Conservation (phyloP, 305 asterid genomes). For the Caryopteris hybrid region DNA sequence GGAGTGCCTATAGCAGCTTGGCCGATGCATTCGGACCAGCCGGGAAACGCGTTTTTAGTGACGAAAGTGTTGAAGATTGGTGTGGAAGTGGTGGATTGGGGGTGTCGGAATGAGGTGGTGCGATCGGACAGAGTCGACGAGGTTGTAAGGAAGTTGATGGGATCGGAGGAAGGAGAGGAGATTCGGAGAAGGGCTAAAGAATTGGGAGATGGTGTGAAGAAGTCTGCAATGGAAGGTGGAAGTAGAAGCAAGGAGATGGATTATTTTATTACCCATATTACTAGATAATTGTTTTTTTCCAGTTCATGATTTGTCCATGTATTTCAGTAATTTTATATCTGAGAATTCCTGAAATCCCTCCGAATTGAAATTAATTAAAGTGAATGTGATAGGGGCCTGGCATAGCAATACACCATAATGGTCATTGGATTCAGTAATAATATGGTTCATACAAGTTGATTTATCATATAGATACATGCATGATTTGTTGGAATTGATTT, state of each 20-base stretch:
- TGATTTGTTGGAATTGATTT: no score
- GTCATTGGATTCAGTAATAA: no score
- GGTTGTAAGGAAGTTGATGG: constrained; percentile 35
- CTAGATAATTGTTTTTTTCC: constrained; percentile 1
- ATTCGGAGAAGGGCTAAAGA: constrained; percentile 39
- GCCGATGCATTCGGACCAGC: constrained; percentile 77
- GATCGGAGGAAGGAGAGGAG: constrained; percentile 34
- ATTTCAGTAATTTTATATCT: no score
- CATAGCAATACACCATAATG: no score
- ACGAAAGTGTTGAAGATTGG: constrained; percentile 33
- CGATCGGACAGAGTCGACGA: constrained; percentile 7
- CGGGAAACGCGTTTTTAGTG: constrained; percentile 42
- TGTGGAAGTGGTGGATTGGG: constrained; percentile 36
- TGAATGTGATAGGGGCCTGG: no score
- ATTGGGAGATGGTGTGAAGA: constrained; percentile 20
- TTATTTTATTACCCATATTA: constrained; percentile 31
- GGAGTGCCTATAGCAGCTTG: constrained; percentile 52
- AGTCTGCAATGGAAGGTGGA: constrained; percentile 24
- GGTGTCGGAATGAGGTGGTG: constrained; percentile 15
- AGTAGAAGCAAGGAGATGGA: constrained; percentile 21
- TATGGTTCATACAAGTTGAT: no score
- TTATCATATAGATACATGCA: no score
- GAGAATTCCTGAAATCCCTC: no score
- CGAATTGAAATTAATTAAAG: no score
- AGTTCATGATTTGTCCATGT: no score